Evolutionary conservation across 495 filamentous ascomycete species (phyloP), one percentile per base, ranked within the genome.

Genomic region (Polyplosphaeria fusca): DNA sequence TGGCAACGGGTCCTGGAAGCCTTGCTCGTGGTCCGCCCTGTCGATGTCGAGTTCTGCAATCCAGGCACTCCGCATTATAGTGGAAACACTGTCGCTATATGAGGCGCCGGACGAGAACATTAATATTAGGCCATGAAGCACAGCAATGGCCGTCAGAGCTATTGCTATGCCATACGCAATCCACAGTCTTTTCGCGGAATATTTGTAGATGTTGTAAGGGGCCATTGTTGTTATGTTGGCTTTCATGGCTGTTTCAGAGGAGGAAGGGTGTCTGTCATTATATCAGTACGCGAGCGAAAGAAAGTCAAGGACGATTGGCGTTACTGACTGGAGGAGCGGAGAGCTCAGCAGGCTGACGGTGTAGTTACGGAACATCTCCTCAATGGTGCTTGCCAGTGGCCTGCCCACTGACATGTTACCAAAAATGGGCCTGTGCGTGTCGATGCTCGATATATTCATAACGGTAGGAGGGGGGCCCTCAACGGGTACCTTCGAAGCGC

Each of bases 301-400:
- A 35, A 35, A 7, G 30, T 35, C 14, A 14, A 35, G 30, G 7
- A 14, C 7, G 14, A 14, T 7, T 35, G 30, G 14, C 14, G 14
- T 7, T 35, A 42, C 39, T 7, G 11, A 42, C 39, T 9, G 39
- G 16, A 9, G 16, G 5, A 42, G 16, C 5, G 39, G 13, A 11
- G 39, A 42, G 39, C 43, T 47, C 13, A 47, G 7, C 13, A 47
- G 23, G 43, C 43, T 47, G 23, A 47, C 26, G 9, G 43, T 47
- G 23, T 23, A 27, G 43, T 47, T 47, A 13, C 19, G 43, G 23
- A 47, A 47, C 43, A 47, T 47, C 18, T 24, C 23, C 23, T 47
- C 43, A 7, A 47, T 4, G 9, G 22, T 20, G 5, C 19, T 42
- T 14, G 7, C 39, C 5, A 42, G 39, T 7, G 16, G 19, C 7